Conservation (phyloP, 1,139 yeast genomes). For the Taphrina confusa region DNA sequence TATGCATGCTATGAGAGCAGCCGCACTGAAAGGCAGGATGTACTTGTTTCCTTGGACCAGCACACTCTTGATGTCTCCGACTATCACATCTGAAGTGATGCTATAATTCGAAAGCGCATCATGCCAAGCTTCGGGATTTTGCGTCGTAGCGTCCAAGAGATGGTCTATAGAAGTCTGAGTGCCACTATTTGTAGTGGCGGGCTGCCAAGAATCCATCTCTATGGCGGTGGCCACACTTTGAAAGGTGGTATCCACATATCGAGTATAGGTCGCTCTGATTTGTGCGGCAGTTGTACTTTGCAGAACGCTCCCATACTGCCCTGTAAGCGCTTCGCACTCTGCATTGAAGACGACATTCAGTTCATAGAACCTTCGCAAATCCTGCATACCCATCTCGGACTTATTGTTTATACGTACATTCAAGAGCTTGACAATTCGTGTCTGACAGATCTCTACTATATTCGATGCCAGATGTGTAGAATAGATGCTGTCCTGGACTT, state of each 20-base stretch:
- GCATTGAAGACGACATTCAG: slow-evolving; percentile 68
- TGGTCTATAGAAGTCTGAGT: slow-evolving; percentile 56
- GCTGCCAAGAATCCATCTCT: slow-evolving; percentile 73
- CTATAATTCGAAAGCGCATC: slow-evolving; percentile 30
- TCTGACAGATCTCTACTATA: slow-evolving; percentile 72
- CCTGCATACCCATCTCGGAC: slow-evolving; percentile 53
- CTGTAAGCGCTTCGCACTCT: slow-evolving; percentile 84
- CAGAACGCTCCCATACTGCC: slow-evolving; percentile 63
- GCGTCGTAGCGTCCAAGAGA: slow-evolving; percentile 56
- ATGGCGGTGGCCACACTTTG: slow-evolving; percentile 53
- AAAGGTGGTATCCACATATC: slow-evolving; percentile 56
- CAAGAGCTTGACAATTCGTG: slow-evolving; percentile 73
- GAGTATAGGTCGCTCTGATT: slow-evolving; percentile 56
- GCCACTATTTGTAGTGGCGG: slow-evolving; percentile 52
- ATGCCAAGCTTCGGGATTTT: slow-evolving; percentile 58
- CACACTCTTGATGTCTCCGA: background rate
- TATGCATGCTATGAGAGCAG: slow-evolving; percentile 41
- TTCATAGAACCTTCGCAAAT: slow-evolving; percentile 67
- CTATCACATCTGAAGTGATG: background rate
- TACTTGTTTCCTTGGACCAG: slow-evolving; percentile 3
- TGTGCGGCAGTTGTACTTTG: slow-evolving; percentile 57
- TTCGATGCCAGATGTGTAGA: slow-evolving; percentile 55
- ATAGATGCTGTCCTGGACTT: slow-evolving; percentile 40
- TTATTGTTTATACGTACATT: slow-evolving; percentile 75
- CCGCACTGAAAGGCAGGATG: slow-evolving; percentile 21